Evolutionary conservation across 345 rosid species (phyloP).

Genomic region (Camelina laxa): DNA sequence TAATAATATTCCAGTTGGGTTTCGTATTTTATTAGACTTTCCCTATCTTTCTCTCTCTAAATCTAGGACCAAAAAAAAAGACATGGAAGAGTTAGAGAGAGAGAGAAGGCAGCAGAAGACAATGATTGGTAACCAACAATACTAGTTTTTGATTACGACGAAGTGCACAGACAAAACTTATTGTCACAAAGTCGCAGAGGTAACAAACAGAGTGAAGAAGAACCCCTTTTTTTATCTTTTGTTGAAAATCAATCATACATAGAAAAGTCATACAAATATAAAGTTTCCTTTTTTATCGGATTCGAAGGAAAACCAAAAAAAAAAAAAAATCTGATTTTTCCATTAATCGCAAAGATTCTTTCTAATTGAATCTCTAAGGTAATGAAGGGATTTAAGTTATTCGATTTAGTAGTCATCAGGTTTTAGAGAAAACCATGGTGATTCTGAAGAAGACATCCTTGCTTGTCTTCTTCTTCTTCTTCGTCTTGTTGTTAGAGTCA

Average conservation of each 20-base stretch:
- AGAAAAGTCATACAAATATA: not conserved
- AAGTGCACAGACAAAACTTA: constrained; percentile 7
- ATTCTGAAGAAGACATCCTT: constrained; percentile 46
- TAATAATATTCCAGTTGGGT: constrained; percentile 23
- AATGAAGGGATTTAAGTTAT: constrained; percentile 35
- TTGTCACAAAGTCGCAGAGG: constrained; percentile 41
- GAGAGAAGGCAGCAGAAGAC: constrained; percentile 1
- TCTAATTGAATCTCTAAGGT: not conserved
- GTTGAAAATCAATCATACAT: constrained; percentile 5
- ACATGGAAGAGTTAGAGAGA: constrained; percentile 35
- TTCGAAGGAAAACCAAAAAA: not conserved
- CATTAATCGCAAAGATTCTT: constrained; percentile 27
- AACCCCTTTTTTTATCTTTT: constrained; percentile 1
- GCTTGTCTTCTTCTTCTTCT: constrained; percentile 46
- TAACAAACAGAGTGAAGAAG: constrained; percentile 25
- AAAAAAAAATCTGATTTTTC: not conserved
- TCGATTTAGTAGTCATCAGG: constrained; percentile 23
- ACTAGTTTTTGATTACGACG: constrained; percentile 21
- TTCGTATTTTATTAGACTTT: constrained; percentile 25
- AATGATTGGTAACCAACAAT: constrained; percentile 45
- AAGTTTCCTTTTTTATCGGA: constrained; percentile 29
- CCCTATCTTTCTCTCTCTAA: constrained; percentile 39
- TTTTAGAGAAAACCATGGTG: constrained; percentile 63
- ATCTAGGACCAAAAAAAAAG: constrained; percentile 29
- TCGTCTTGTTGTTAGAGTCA: constrained; percentile 55